Percentiles rank a stretch among this genome's conserved stretches.
Conservation (phyloP, 306 rosid species). For the Casuarina glauca region DNA sequence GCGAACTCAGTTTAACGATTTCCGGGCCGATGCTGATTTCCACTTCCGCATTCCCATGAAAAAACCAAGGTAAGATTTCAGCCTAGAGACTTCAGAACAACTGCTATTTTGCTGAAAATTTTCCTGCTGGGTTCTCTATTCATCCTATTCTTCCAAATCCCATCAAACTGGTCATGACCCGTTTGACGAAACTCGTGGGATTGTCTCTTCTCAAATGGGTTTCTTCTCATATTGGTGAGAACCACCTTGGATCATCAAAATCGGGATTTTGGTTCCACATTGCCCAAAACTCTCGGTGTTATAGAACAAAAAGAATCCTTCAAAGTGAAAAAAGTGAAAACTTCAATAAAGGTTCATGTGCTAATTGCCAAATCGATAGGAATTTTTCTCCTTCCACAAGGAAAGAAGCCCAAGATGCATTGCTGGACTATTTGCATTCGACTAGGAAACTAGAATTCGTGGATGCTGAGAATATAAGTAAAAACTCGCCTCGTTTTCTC, state of each 20-base stretch:
- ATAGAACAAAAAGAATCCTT: constrained; percentile 27
- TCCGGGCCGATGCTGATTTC: not conserved
- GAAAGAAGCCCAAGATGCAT: constrained; percentile 66
- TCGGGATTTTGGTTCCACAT: constrained; percentile 12
- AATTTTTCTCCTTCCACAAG: constrained; percentile 17
- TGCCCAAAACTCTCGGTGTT: constrained; percentile 47
- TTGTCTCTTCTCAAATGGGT: constrained; percentile 22
- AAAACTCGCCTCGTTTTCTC: constrained; percentile 61
- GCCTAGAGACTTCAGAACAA: not conserved
- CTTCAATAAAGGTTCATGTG: not conserved
- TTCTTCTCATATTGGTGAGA: constrained; percentile 30
- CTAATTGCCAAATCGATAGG: constrained; percentile 7
- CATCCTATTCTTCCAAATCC: not conserved
- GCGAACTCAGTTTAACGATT: not conserved
- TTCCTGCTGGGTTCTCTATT: not conserved
- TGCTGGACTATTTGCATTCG: constrained; percentile 69
- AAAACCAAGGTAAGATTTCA: constrained; percentile 25
- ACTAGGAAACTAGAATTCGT: constrained; percentile 58
- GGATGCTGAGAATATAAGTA: constrained; percentile 84
- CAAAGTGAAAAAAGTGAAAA: not conserved
- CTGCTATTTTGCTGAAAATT: constrained; percentile 2
- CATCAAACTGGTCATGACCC: constrained; percentile 44
- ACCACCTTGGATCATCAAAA: constrained; percentile 12
- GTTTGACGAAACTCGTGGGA: constrained; percentile 34
- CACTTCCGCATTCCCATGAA: constrained; percentile 3